A percentile compares a stretch with the other conserved stretches of the same genome.
These are phyloP conservation scores for Suillus tomentosus DNA, from an alignment of 768 basidiomycete species.

Conservation along the genomic window DNA sequence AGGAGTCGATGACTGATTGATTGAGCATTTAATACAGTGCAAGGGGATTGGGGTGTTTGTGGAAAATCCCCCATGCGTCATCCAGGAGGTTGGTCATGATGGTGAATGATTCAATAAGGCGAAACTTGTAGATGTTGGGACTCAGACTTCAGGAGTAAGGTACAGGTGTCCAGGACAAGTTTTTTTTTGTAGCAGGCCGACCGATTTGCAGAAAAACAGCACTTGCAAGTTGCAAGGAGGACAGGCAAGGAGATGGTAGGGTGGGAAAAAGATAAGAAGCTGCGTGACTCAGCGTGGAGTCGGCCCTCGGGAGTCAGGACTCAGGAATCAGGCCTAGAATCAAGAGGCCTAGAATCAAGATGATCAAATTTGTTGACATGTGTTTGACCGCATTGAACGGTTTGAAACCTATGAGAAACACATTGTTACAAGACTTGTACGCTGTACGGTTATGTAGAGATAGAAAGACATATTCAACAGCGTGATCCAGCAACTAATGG, in stretches of 20 bases:
- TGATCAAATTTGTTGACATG: not conserved
- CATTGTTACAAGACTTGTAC: not conserved
- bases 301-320: not conserved
- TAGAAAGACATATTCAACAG: not conserved
- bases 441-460: not conserved
- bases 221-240: not conserved
- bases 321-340: no score
- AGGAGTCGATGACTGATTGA: not conserved
- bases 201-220: not conserved
- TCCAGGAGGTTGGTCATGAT: not conserved
- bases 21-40: not conserved
- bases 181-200: not conserved
- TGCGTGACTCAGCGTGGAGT: not conserved
- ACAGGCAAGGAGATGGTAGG: constrained; percentile 3
- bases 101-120: not conserved
- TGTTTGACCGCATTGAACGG: not conserved
- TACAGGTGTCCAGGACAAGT: not conserved
- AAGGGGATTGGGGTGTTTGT: not conserved
- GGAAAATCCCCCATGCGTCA: not conserved
- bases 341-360: no score
- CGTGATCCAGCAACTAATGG: not conserved
- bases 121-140: not conserved
- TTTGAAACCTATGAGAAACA: constrained; percentile 1
- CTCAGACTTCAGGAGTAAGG: not conserved
- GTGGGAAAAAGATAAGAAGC: constrained; percentile 1